Conservation (phyloP, 768 basidiomycete species). For the Lactarius trivialis region DNA sequence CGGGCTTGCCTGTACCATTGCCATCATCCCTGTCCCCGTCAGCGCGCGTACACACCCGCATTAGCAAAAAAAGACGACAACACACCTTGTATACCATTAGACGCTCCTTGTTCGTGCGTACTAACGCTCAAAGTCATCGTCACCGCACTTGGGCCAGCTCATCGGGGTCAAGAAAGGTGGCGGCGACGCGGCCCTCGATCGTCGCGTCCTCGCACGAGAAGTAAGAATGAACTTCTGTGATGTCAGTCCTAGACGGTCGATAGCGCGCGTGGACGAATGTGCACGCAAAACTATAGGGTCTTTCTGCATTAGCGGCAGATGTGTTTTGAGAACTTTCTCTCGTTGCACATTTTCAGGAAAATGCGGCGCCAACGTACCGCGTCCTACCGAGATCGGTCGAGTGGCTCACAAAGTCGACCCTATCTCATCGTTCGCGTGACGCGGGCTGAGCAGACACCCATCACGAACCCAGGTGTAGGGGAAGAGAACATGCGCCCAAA, state of each 20-base stretch:
- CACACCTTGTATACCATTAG: constrained; percentile 90
- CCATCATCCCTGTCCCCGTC: constrained; percentile 33
- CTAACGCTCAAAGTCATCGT: constrained; percentile 80
- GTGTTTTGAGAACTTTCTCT: not conserved
- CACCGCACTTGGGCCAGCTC: constrained; percentile 58
- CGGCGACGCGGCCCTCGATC: constrained; percentile 53
- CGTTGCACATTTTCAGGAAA: no score
- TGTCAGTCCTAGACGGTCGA: constrained; percentile 88
- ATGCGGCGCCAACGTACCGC: constrained; percentile 71
- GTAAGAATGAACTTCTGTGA: constrained; percentile 93
- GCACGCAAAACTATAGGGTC: constrained; percentile 60
- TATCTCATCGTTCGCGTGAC: constrained; percentile 71
- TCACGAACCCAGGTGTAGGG: constrained; percentile 87
- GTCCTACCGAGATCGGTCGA: constrained; percentile 75
- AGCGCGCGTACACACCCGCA: not conserved
- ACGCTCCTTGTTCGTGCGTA: constrained; percentile 76
- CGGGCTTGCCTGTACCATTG: constrained; percentile 88
- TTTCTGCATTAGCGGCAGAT: constrained; percentile 44
- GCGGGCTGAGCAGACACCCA: constrained; percentile 92
- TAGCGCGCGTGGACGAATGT: constrained; percentile 65
- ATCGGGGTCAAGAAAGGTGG: constrained; percentile 78
- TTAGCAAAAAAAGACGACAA: not conserved
- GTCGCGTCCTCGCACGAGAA: constrained; percentile 54
- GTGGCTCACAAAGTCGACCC: constrained; percentile 62
- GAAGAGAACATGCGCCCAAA: constrained; percentile 93